Percentiles rank a stretch among this genome's conserved stretches.
These are phyloP conservation scores for Sicyos baderoa DNA, from an alignment of 306 rosid genomes.

Conservation along the genomic window DNA sequence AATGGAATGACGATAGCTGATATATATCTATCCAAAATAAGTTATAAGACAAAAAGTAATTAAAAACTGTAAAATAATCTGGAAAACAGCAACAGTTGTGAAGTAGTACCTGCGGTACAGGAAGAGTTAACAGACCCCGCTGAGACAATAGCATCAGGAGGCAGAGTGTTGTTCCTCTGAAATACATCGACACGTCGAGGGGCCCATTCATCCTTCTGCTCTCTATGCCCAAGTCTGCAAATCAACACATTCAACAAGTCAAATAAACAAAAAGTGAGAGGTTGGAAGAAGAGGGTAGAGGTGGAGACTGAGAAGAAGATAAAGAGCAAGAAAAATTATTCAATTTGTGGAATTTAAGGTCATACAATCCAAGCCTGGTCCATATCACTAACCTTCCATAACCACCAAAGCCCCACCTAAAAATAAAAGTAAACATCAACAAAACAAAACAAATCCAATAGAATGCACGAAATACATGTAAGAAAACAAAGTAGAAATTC, in stretches of 20 bases:
- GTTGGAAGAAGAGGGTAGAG: background rate
- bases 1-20: too few species aligned
- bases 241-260: constrained; percentile 17
- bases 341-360: background rate
- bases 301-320: background rate
- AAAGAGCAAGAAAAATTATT: background rate
- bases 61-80: background rate
- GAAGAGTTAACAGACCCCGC: constrained; percentile 88
- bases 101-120: constrained; percentile 74
- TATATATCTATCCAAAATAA: too few species aligned
- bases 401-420: constrained; percentile 99
- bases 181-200: constrained; percentile 90
- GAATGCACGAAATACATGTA: background rate
- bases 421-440: constrained; percentile 14
- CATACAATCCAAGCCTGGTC: background rate
- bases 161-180: constrained; percentile 58
- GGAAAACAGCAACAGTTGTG: background rate
- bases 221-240: constrained; percentile 90
- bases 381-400: constrained; percentile 74
- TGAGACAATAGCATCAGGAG: constrained; percentile 72
- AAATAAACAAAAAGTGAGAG: constrained; percentile 8
- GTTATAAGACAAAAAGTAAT: too few species aligned
- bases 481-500: background rate
- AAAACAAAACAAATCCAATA: constrained; percentile 11
- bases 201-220: constrained; percentile 95